Percentiles rank a stretch among this genome's conserved stretches.
Evolutionary conservation across 352 stramenopile species (phyloP).

Genomic region (Phytophthora chlamydospora): DNA sequence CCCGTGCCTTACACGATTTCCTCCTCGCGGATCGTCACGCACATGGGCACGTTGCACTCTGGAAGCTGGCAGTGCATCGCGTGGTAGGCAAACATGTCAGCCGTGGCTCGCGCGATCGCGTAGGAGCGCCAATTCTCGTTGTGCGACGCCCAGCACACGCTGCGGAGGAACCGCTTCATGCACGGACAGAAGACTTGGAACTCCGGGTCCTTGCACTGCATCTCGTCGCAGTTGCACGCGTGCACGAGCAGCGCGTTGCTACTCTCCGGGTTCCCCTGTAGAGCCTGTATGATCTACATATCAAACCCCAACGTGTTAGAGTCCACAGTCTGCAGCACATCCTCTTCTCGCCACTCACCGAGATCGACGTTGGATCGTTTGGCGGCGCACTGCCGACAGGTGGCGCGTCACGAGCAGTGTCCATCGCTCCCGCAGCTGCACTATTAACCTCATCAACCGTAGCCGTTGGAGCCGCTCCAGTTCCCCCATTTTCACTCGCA

Average conservation of each 20-base stretch:
- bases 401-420: background rate
- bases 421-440: background rate
- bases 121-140: constrained; percentile 59
- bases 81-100: constrained; percentile 63
- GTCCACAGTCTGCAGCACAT: background rate
- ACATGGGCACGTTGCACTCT: constrained; percentile 52
- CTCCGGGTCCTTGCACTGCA: constrained; percentile 42
- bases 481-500: background rate
- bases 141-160: constrained; percentile 70
- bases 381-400: background rate
- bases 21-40: constrained; percentile 47
- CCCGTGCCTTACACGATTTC: constrained; percentile 47
- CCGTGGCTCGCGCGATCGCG: constrained; percentile 48
- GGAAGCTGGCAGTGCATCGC: constrained; percentile 47
- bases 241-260: constrained; percentile 67
- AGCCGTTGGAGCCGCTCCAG: background rate
- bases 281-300: constrained; percentile 46
- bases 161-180: constrained; percentile 77
- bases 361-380: constrained; percentile 26
- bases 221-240: constrained; percentile 59
- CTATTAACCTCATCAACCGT: background rate
- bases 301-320: background rate
- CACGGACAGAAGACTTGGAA: constrained; percentile 56
- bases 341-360: constrained; percentile 7
- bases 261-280: constrained; percentile 46